Conservation (phyloP, 73 alveolate genomes). For the Urostyla sp. region DNA sequence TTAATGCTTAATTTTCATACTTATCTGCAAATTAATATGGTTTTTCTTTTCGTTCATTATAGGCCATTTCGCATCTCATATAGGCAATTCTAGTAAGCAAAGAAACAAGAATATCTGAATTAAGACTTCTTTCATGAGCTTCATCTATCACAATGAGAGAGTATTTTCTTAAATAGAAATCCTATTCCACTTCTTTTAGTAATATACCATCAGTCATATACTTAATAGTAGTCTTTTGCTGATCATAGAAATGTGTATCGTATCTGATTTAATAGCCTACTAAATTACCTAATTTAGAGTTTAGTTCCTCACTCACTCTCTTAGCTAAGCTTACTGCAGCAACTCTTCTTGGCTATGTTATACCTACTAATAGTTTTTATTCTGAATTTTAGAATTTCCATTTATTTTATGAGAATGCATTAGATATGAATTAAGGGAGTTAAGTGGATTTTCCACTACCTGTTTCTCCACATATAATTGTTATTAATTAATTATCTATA, state of each 20-base stretch:
- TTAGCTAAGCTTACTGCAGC: constrained; percentile 96
- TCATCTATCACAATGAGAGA: constrained; percentile 98
- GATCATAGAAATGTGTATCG: constrained; percentile 73
- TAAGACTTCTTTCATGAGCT: constrained; percentile 98
- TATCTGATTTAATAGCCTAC: constrained; percentile 97
- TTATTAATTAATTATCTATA: constrained; percentile 87
- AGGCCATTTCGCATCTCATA: constrained; percentile 82
- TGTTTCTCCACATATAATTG: constrained; percentile 98
- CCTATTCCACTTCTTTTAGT: constrained; percentile 91
- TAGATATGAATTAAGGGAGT: constrained; percentile 92
- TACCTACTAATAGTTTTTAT: constrained; percentile 66
- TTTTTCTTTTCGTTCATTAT: constrained; percentile 77
- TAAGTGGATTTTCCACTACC: constrained; percentile 99
- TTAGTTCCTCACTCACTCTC: constrained; percentile 94
- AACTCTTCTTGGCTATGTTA: constrained; percentile 98
- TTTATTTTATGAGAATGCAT: constrained; percentile 61
- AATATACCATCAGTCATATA: constrained; percentile 99
- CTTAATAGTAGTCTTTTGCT: constrained; percentile 87
- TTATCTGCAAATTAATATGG: too few relatives aligned
- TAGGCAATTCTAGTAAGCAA: constrained; percentile 91
- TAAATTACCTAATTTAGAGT: constrained; percentile 85
- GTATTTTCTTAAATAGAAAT: constrained; percentile 84
- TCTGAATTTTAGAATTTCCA: constrained; percentile 28
- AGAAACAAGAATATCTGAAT: constrained; percentile 96
- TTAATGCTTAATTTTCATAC: constrained; percentile 78